phyloP scores from a whole-genome alignment of 2,329 filamentous ascomycete genomes.

The Trichothecium roseum region DNA sequence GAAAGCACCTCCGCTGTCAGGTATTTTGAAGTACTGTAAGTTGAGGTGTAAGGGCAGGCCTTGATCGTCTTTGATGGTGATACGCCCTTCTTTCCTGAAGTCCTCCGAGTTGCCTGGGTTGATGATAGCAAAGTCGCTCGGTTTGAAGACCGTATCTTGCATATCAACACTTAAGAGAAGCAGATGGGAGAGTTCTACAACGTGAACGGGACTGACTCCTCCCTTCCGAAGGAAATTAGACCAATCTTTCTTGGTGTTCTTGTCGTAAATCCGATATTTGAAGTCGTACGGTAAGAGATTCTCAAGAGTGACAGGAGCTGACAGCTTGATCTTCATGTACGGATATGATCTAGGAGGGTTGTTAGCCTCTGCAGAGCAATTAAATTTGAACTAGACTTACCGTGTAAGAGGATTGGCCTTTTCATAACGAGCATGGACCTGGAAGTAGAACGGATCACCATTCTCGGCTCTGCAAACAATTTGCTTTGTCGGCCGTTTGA shows the following conservation, averaged over 20 bases:
- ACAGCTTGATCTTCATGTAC: constrained; percentile 87
- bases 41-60: constrained; percentile 70
- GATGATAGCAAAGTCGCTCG: constrained; percentile 95
- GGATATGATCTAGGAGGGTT: constrained; percentile 61
- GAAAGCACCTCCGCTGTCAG: constrained; percentile 90
- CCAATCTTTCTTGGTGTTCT: constrained; percentile 98
- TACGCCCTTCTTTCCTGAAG: constrained; percentile 69
- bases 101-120: constrained; percentile 83
- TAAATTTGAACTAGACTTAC: constrained; percentile 27
- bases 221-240: constrained; percentile 96
- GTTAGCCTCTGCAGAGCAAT: background rate
- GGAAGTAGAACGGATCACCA: constrained; percentile 91
- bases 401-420: constrained; percentile 71
- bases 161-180: constrained; percentile 89
- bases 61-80: constrained; percentile 77
- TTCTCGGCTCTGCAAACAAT: constrained; percentile 82
- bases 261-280: constrained; percentile 98
- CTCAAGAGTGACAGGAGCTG: constrained; percentile 86
- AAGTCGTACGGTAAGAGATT: constrained; percentile 96
- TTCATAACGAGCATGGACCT: constrained; percentile 80
- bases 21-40: constrained; percentile 83
- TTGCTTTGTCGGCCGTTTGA: constrained; percentile 75
- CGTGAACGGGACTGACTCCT: constrained; percentile 92
- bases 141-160: constrained; percentile 89
- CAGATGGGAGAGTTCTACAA: constrained; percentile 90